These are phyloP conservation scores for Silybum marianum DNA, from an alignment of 129 eudicot genomes.

Conservation along the genomic window DNA sequence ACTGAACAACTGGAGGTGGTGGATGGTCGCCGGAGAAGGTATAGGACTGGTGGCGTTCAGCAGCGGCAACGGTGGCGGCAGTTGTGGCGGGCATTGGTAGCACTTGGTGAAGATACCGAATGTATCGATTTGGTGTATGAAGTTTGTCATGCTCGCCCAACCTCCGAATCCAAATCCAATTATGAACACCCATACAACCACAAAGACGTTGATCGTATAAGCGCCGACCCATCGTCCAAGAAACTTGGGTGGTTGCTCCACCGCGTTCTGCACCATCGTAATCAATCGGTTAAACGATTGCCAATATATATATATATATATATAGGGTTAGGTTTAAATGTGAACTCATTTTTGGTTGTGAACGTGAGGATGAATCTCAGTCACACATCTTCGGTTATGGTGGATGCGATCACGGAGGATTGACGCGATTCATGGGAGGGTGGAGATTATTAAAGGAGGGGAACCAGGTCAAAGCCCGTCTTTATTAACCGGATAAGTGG, in stretches of 20 bases:
- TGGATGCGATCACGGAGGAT: too few species aligned
- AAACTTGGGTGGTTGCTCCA: slow-evolving; percentile 86
- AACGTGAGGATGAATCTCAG: too few species aligned
- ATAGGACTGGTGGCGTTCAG: slow-evolving; percentile 56
- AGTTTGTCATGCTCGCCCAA: slow-evolving; percentile 93
- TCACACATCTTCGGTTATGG: too few species aligned
- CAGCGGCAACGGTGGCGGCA: slow-evolving; percentile 50
- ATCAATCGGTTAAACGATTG: neutral
- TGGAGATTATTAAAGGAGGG: too few species aligned
- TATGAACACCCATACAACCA: slow-evolving; percentile 90
- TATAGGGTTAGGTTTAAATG: too few species aligned
- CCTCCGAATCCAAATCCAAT: slow-evolving; percentile 98
- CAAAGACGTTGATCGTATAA: slow-evolving; percentile 67
- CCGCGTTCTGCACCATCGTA: slow-evolving; percentile 68
- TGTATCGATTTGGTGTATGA: slow-evolving; percentile 90
- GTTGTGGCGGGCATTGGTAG: slow-evolving; percentile 88
- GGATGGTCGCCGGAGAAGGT: slow-evolving; percentile 47
- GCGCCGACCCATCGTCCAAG: slow-evolving; percentile 87
- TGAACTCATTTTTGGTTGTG: too few species aligned
- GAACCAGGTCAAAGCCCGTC: too few species aligned
- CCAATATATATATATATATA: neutral
- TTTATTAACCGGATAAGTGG: too few species aligned
- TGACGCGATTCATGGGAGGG: too few species aligned
- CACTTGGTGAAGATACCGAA: slow-evolving; percentile 94
- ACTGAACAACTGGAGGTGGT: slow-evolving; percentile 43